A percentile compares a stretch with the other conserved stretches of the same genome.
Evolutionary conservation across 2,329 filamentous ascomycete species (phyloP).

Genomic region (Lecanosticta acicola): DNA sequence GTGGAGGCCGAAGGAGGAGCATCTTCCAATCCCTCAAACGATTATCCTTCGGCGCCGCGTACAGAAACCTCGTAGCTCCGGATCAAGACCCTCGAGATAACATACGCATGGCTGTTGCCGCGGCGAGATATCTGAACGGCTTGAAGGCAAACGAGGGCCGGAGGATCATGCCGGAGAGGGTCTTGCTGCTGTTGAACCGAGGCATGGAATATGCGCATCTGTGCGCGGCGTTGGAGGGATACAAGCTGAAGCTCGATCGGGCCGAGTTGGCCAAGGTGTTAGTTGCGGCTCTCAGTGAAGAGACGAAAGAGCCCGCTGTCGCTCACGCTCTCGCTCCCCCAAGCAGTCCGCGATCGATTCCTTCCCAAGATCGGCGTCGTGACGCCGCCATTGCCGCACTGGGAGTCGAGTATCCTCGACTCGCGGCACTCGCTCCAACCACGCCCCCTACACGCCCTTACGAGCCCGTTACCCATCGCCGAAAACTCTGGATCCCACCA

Average conservation of each 20-base stretch:
- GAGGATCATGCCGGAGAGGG: constrained; percentile 18
- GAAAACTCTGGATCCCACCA: constrained; percentile 8
- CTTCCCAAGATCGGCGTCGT: too few relatives aligned
- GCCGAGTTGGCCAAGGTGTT: constrained; percentile 21
- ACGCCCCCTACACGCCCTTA: too few relatives aligned
- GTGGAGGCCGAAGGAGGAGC: constrained; percentile 3
- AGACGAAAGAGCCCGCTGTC: too few relatives aligned
- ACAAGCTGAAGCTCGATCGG: constrained; percentile 18
- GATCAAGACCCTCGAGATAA: constrained; percentile 10
- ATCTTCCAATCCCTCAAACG: constrained; percentile 4
- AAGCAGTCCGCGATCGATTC: too few relatives aligned
- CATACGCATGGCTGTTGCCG: constrained; percentile 19
- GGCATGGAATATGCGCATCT: constrained; percentile 20
- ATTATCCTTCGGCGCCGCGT: constrained; percentile 1
- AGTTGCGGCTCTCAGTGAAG: constrained; percentile 14
- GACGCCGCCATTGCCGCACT: too few relatives aligned
- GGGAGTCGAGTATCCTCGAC: too few relatives aligned
- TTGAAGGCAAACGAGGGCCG: constrained; percentile 15
- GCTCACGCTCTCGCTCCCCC: too few relatives aligned
- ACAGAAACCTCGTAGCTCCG: constrained; percentile 1
- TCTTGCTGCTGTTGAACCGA: constrained; percentile 18
- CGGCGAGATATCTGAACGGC: constrained; percentile 19
- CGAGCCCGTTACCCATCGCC: background rate
- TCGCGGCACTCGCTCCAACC: too few relatives aligned
- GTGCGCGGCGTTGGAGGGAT: constrained; percentile 16